Base-by-base conservation (phyloP, 768 basidiomycete genomes). In the Coprinellus aureogranulatus region DNA sequence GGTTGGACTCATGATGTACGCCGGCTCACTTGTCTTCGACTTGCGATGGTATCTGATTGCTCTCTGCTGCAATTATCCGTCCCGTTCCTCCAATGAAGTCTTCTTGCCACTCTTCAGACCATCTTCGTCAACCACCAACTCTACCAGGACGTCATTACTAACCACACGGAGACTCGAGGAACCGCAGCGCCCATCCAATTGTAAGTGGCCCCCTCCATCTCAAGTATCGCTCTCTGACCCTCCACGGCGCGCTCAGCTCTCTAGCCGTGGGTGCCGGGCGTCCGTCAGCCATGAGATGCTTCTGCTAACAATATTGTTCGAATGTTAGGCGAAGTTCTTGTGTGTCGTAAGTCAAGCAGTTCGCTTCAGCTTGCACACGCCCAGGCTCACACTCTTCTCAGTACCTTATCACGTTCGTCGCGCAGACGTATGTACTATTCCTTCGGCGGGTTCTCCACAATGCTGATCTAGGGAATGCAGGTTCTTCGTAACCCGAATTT, bases 401-500 rank as follows among this genome's bases (percentile, higher is more conserved):
- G 54, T 55, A 55, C 44, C 27, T 57, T 9, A 57, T 50, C 9
- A 50, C 49, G 5, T 57, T 57, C 34, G 48, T 57, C 28, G 56
- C 56, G 4, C 56, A 57, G 39, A 51, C 42, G 56, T 57, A 25
- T 1, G 55, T 50, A 3, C 34, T 20, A 25, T 6, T 22, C 18
- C 49, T n/a, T 12, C 14, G 2, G 16, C 18, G 5, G 3, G 28
- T 31, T 47, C 12, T 30, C 22, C 4, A 48, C 46, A 10, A 22
- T n/a, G 25, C 16, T 18, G 18, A 20, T 45, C 2, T n/a, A 4
- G 3, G 31, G n/a, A 3, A 31, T 16, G 4, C 18, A 57, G 56
- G 6, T 57, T 57, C 56, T 57, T 57, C 30, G 37, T 48, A 16
- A 52, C 56, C 12, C 37, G 56, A 6, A 57, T 57, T 16, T 57